Evolutionary conservation across 1,284 basidiomycete species (phyloP).

Genomic region (Cutaneotrichosporon sp.): DNA sequence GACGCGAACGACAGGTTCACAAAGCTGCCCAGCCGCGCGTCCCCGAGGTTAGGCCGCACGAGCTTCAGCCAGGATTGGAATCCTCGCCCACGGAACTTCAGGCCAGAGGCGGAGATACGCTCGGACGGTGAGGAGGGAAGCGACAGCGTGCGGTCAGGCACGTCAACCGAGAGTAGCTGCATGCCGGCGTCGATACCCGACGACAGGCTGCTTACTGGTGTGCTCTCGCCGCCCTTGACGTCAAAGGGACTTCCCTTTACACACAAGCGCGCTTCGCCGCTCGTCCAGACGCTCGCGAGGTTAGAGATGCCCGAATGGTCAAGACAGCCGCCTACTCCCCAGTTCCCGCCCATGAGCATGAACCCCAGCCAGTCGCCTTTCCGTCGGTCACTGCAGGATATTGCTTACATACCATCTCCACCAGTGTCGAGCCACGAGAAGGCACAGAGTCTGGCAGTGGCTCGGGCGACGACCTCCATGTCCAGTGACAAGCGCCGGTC

Average conservation of each 20-base stretch:
- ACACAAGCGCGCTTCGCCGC: conserved; percentile 22
- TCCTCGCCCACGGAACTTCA: conserved; percentile 8
- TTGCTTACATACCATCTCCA: conserved; percentile 22
- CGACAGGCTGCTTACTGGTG: neutral
- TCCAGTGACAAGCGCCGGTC: conserved; percentile 25
- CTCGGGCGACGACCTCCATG: conserved; percentile 21
- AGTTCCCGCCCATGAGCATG: conserved; percentile 11
- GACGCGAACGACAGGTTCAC: conserved; percentile 42
- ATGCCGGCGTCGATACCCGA: conserved; percentile 18
- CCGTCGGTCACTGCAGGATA: conserved; percentile 26
- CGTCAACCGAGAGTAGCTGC: conserved; percentile 19
- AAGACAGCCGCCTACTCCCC: conserved; percentile 9
- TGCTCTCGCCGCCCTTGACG: neutral
- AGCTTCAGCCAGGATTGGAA: conserved; percentile 28
- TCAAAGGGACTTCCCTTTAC: conserved; percentile 13
- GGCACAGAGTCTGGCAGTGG: conserved; percentile 20
- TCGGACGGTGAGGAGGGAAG: conserved; percentile 18
- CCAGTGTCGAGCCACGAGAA: conserved; percentile 21
- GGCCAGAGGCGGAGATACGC: conserved; percentile 11
- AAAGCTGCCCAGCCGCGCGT: conserved; percentile 35
- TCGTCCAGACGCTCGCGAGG: conserved; percentile 21
- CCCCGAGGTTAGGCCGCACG: conserved; percentile 27
- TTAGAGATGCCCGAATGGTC: conserved; percentile 12
- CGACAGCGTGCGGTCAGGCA: conserved; percentile 11
- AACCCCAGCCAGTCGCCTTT: conserved; percentile 15